Evolutionary conservation across 129 eudicot species (phyloP).

Genomic region (Helianthus annuus): HanXRQr2.0-SUNRISE NC_035436.2:17806003-17806502

Average conservation of each 20-base stretch:
- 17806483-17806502: too few species aligned
- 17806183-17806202: constrained; percentile 4
- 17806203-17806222: constrained; percentile 20
- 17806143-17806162: constrained; percentile 13
- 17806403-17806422: constrained; percentile 31
- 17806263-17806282: neutral
- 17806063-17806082: neutral
- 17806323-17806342: constrained; percentile 25
- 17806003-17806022: constrained; percentile 3
- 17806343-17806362: constrained; percentile 25
- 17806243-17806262: constrained; percentile 22
- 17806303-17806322: neutral
- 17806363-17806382: neutral
- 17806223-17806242: constrained; percentile 24
- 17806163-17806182: constrained; percentile 22
- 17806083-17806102: neutral
- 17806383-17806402: constrained; percentile 28
- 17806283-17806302: neutral
- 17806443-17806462: too few species aligned
- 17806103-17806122: constrained; percentile 30
- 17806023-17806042: neutral
- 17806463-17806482: too few species aligned
- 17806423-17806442: neutral
- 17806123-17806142: constrained; percentile 27
- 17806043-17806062: neutral